phyloP scores from a whole-genome alignment of 352 stramenopile genomes.

The Pythium apleroticum region DNA sequence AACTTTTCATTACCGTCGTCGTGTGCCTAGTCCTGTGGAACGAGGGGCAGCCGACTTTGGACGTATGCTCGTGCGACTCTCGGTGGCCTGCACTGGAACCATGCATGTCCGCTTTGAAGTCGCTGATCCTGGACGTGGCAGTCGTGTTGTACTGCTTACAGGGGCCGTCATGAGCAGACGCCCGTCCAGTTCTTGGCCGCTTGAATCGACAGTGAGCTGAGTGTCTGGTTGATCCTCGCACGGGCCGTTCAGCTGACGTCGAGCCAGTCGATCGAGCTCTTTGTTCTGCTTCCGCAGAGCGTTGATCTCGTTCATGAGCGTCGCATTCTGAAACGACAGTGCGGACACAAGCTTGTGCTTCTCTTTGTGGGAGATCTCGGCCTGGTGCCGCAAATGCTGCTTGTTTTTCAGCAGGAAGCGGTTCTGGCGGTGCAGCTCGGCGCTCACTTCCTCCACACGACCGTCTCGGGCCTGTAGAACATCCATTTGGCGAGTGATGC shows the following conservation, averaged over 20 bases:
- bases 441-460: slow-evolving; percentile 53
- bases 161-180: background rate
- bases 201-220: background rate
- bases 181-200: background rate
- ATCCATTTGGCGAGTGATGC: slow-evolving; percentile 51
- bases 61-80: slow-evolving; percentile 18
- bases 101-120: background rate
- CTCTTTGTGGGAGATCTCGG: slow-evolving; percentile 59
- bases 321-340: slow-evolving; percentile 68
- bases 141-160: background rate
- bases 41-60: slow-evolving; percentile 30
- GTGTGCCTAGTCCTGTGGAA: background rate
- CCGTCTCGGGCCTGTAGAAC: slow-evolving; percentile 52
- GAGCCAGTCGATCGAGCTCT: slow-evolving; percentile 53
- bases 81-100: slow-evolving; percentile 4
- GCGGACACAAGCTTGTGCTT: slow-evolving; percentile 72
- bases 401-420: slow-evolving; percentile 73
- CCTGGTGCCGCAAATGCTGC: slow-evolving; percentile 61
- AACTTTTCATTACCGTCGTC: background rate
- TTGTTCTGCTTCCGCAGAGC: slow-evolving; percentile 58
- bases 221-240: background rate
- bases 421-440: slow-evolving; percentile 74
- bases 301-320: slow-evolving; percentile 69
- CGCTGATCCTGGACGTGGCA: slow-evolving; percentile 3
- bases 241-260: background rate